Evolutionary conservation across 768 basidiomycete genomes (phyloP).

Genomic region (Hericium alpestre): DNA sequence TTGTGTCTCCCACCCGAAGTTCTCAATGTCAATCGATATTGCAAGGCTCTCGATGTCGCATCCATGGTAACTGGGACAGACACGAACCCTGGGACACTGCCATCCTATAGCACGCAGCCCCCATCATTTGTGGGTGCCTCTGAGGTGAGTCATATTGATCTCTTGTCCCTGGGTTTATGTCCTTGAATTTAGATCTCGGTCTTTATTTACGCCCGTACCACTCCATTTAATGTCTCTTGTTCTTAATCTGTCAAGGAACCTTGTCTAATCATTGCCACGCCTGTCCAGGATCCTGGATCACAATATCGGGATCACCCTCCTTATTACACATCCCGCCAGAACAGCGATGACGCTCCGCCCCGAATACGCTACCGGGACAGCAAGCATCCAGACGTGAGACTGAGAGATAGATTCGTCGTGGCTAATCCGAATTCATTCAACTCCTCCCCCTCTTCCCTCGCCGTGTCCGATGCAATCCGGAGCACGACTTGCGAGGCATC

Average conservation of each 20-base stretch:
- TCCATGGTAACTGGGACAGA: background rate
- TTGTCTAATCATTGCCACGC: too few species aligned
- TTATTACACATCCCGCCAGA: background rate
- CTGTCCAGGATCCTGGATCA: background rate
- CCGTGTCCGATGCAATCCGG: background rate
- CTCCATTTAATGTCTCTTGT: too few species aligned
- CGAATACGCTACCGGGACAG: background rate
- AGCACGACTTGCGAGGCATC: background rate
- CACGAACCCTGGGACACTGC: background rate
- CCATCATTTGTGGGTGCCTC: background rate
- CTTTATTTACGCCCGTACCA: too few species aligned
- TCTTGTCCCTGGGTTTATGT: background rate
- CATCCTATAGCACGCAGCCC: background rate
- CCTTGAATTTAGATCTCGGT: too few species aligned
- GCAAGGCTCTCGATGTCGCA: background rate
- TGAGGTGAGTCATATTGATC: background rate
- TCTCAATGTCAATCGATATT: background rate
- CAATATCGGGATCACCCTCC: background rate
- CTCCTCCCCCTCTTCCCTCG: background rate
- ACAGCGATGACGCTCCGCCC: background rate
- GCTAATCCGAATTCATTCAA: background rate
- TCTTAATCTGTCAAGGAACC: too few species aligned
- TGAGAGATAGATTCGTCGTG: background rate
- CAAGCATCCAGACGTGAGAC: background rate
- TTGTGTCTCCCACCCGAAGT: conserved; percentile 9